Evolutionary conservation across 2,329 filamentous ascomycete species (phyloP), one percentile per base, ranked within the genome.

Genomic region (Ophiocordyceps australis): DNA sequence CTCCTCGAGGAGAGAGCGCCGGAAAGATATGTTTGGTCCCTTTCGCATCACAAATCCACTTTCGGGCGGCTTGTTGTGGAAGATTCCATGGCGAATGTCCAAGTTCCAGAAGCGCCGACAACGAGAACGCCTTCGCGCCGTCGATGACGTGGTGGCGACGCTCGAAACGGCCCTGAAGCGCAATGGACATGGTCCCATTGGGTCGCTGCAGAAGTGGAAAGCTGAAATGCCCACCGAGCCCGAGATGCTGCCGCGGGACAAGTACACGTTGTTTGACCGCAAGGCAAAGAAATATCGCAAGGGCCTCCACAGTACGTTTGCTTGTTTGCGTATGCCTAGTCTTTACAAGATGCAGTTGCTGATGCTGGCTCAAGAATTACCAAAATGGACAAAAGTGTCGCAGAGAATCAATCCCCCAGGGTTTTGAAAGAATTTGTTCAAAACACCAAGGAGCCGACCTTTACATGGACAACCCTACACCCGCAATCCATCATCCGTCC

Each of bases 241-340:
- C 43, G 83, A 95, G 62, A 98, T 98, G 89, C 49, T 92, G 49
- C 77, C 89, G 24, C 77, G 71, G 54, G 89, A 98, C 58, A 98
- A 98, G 58, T 98, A 98, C 58, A 93, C 82, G 16, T 77, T 98
- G 43, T 98, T 95, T 54, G 86, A 93, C 54, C 74, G 85, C 41
- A 94, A 95, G 55, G 83, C 79, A 50, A 92, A 85, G 71, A 74
- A 70, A 41, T 98, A 95, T 52, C 66, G 89, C 48, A 98, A 98
- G 70, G 81, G 83, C 29, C 85, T 98, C 50, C 86, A 95, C 57
- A 95, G 85, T 93, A 65, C 41, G 82, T 71, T 29, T 16, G 9
- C 16, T n/a, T 20, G 9, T 4, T 10, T 11, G 5, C n/a, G n/a
- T n/a, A n/a, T n/a, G n/a, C n/a, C n/a, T n/a, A n/a, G n/a, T n/a